Evolutionary conservation across 352 stramenopile species (phyloP), one percentile per base, ranked within the genome.

Genomic region (Globisporangium nodosum): DNA sequence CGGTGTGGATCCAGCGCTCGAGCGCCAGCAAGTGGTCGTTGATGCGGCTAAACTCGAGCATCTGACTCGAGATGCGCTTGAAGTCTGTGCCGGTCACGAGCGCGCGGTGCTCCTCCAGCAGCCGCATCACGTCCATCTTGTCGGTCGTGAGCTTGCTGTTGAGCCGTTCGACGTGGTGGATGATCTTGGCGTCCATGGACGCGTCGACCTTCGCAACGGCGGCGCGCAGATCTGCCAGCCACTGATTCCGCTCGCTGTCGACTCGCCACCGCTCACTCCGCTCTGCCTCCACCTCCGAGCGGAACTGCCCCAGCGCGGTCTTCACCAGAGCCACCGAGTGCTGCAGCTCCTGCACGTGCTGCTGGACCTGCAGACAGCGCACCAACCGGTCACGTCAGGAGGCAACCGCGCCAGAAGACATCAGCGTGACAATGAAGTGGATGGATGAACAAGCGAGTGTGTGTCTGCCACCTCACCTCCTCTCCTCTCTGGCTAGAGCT

Each of bases 1-100:
- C 79, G 20, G 60, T 57, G 59, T 79, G 64, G 24, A 85, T 37
- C 73, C 78, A 87, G 31, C 76, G 71, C 51, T 91, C 77, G 21
- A 89, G 60, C 3, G 69, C 71, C 0, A 77, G 54, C 24, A 91
- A 57, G 50, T 90, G 77, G 52, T 88, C 81, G 53, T 81, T 76
- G 18, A 90, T 60, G 4, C 76, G 69, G 15, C 58, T 67, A 33
- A 86, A 76, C 42, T 89, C 81, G 7, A 73, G 62, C 51, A 77
- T 75, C 15, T 88, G 73, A 8, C 52, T 72, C 7, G 71, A 70
- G 40, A 85, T 52, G 1, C 78, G 77, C 55, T 87, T 78, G 18
- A 81, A 69, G 21, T 89, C 78, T 8, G 71, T 53, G 3, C 71
- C 66, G 2, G 66, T 65, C 7, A 76, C 37, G 9, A 82, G 57